phyloP scores from a whole-genome alignment of 2,329 filamentous ascomycete species.

The Colletotrichum acutatum region DNA sequence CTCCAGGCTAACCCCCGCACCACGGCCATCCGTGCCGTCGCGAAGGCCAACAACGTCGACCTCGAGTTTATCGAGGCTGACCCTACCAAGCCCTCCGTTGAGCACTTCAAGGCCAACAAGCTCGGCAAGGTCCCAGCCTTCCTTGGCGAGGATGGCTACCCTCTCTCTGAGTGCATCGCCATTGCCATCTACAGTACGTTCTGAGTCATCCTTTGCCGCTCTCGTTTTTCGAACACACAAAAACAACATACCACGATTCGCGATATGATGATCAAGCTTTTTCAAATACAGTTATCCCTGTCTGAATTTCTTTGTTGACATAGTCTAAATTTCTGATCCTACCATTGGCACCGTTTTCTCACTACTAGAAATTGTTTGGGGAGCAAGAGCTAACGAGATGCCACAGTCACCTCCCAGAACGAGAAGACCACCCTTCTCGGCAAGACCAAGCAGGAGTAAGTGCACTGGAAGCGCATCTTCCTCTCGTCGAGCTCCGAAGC shows the following conservation, averaged over 20 bases:
- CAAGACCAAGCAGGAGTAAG: constrained; percentile 99
- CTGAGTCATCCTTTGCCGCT: constrained; percentile 28
- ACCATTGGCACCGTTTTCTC: constrained; percentile 40
- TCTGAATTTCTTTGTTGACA: constrained; percentile 88
- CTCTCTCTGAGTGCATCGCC: constrained; percentile 89
- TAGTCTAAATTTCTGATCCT: constrained; percentile 83
- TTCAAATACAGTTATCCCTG: constrained; percentile 96
- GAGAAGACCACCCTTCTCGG: constrained; percentile 99
- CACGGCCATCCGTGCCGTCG: constrained; percentile 88
- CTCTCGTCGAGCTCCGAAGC: constrained; percentile 15
- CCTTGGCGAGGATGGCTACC: constrained; percentile 89
- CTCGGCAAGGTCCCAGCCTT: constrained; percentile 95
- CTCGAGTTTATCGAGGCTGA: constrained; percentile 84
- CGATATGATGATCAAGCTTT: constrained; percentile 78
- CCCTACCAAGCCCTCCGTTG: constrained; percentile 72
- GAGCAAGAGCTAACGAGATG: constrained; percentile 44
- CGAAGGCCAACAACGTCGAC: constrained; percentile 97
- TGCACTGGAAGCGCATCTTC: constrained; percentile 29
- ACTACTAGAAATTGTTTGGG: constrained; percentile 27
- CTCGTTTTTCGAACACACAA: constrained; percentile 31
- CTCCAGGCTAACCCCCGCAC: constrained; percentile 87
- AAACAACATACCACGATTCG: constrained; percentile 36
- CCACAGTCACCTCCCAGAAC: constrained; percentile 95
- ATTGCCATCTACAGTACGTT: constrained; percentile 97
- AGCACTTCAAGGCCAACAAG: constrained; percentile 87